Evolutionary conservation across 78 protist genomes (phyloP).

Genomic region (Planoprotostelium fungivorum): DNA sequence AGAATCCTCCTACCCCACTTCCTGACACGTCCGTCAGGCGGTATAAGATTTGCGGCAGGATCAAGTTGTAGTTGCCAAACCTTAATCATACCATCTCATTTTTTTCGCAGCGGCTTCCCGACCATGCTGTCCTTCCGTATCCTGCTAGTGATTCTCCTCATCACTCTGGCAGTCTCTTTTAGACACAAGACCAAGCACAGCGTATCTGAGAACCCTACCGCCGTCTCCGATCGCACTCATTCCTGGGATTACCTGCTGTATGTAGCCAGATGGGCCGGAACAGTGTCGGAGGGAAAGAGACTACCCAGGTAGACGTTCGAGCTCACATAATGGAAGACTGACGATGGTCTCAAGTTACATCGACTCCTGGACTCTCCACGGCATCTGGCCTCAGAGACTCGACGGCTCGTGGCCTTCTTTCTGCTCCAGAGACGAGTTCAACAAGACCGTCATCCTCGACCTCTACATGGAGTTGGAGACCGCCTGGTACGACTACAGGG

Average conservation of each 20-base stretch:
- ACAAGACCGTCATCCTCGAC: neutral
- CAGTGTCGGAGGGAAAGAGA: neutral
- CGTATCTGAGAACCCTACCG: too few relatives aligned
- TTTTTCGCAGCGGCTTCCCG: too few relatives aligned
- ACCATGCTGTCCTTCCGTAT: too few relatives aligned
- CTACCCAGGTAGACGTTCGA: neutral
- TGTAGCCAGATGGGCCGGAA: neutral
- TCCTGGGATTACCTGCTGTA: neutral
- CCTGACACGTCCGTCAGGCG: too few relatives aligned
- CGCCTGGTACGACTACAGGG: neutral
- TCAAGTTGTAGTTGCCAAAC: too few relatives aligned
- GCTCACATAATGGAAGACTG: neutral
- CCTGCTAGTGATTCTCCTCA: too few relatives aligned
- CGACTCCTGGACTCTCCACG: neutral
- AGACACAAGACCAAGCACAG: too few relatives aligned
- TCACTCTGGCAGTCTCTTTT: too few relatives aligned
- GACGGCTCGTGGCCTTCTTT: neutral
- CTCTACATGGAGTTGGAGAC: neutral
- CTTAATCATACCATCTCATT: too few relatives aligned
- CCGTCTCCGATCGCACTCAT: too few relatives aligned
- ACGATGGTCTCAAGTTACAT: neutral
- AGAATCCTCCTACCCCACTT: too few relatives aligned
- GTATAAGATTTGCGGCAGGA: too few relatives aligned
- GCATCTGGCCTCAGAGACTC: neutral
- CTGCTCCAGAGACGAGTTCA: neutral